A percentile compares a stretch with the other conserved stretches of the same genome.
These are phyloP conservation scores for Beauveria scarabaeidicola DNA, from an alignment of 2,329 filamentous ascomycete genomes.

Conservation along the genomic window DNA sequence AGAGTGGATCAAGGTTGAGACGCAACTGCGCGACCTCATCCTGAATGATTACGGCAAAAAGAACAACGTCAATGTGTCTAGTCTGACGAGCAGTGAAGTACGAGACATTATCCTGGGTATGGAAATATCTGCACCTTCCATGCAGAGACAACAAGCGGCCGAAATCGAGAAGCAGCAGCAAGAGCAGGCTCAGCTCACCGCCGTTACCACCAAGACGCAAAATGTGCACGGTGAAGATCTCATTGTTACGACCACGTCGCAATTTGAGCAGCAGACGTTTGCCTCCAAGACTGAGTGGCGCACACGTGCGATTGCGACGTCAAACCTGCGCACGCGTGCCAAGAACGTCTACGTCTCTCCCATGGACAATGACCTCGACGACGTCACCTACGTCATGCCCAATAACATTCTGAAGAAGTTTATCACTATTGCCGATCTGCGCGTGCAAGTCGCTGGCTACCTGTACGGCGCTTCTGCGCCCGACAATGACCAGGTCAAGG, in stretches of 20 bases:
- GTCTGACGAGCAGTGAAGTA: constrained; percentile 92
- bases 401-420: constrained; percentile 98
- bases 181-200: constrained; percentile 91
- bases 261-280: constrained; percentile 96
- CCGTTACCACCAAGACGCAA: constrained; percentile 95
- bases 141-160: constrained; percentile 96
- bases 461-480: constrained; percentile 87
- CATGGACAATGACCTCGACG: constrained; percentile 83
- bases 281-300: constrained; percentile 99
- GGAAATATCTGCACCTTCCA: constrained; percentile 96
- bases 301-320: constrained; percentile 90
- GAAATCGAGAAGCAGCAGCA: constrained; percentile 99
- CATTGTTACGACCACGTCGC: constrained; percentile 94
- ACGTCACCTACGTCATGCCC: constrained; percentile 95
- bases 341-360: constrained; percentile 99
- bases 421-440: constrained; percentile 92
- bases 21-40: constrained; percentile 88
- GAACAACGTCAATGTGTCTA: constrained; percentile 98
- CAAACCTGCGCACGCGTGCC: constrained; percentile 82
- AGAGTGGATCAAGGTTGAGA: constrained; percentile 99
- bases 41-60: constrained; percentile 99
- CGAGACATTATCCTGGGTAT: constrained; percentile 98
- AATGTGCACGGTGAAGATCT: constrained; percentile 97
- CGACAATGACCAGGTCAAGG: constrained; percentile 95
- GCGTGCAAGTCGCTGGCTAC: constrained; percentile 93